phyloP scores from a whole-genome alignment of 208 protist genomes.

The Leishmania lainsoni region DNA sequence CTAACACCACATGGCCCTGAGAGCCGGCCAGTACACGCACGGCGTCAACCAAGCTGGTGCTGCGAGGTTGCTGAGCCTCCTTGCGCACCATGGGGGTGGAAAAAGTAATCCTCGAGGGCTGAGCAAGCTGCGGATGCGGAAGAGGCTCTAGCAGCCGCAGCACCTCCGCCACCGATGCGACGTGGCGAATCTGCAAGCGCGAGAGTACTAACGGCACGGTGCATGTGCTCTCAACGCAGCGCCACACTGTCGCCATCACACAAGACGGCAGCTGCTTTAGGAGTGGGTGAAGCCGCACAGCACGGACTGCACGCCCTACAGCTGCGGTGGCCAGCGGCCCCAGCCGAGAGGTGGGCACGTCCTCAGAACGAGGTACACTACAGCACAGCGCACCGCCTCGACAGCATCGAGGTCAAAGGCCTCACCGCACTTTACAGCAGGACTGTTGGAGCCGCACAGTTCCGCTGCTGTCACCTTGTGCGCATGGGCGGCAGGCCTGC shows the following conservation, averaged over 20 bases:
- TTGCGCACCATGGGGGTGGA: neutral
- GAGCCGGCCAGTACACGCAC: conserved; percentile 31
- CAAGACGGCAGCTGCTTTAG: conserved; percentile 23
- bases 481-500: neutral
- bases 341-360: conserved; percentile 44
- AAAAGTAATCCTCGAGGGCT: neutral
- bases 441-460: neutral
- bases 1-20: conserved; percentile 42
- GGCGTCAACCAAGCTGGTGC: conserved; percentile 18
- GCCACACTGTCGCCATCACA: conserved; percentile 12
- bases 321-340: conserved; percentile 39
- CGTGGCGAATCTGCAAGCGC: conserved; percentile 47
- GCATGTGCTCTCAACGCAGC: conserved; percentile 31
- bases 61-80: neutral
- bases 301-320: conserved; percentile 13
- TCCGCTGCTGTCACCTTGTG: neutral
- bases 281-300: conserved; percentile 26
- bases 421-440: neutral
- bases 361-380: conserved; percentile 69
- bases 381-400: conserved; percentile 19
- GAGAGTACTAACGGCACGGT: conserved; percentile 38
- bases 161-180: conserved; percentile 43
- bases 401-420: neutral
- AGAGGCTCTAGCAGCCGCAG: conserved; percentile 29
- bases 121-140: neutral